phyloP scores from a whole-genome alignment of 2,329 filamentous ascomycete genomes.

The Fusarium sp. region DNA sequence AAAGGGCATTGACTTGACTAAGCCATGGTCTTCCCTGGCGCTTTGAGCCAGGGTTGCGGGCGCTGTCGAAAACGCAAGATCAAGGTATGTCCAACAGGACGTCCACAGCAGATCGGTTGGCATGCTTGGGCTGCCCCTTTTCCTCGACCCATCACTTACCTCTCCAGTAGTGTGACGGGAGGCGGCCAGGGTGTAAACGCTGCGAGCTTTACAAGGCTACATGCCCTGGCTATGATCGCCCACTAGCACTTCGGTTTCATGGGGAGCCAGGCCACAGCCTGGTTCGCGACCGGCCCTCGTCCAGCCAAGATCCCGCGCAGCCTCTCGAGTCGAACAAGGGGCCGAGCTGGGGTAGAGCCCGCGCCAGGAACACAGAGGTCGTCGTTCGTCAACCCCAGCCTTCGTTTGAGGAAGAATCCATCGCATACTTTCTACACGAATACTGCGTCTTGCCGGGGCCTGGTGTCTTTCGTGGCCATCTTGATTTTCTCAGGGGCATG shows the following conservation, averaged over 20 bases:
- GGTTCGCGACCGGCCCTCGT: conserved; percentile 2
- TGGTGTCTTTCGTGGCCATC: conserved; percentile 16
- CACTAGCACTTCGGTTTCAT: conserved; percentile 31
- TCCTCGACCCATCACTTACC: neutral
- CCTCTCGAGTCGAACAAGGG: conserved; percentile 1
- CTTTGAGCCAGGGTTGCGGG: conserved; percentile 24
- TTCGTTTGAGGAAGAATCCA: conserved; percentile 30
- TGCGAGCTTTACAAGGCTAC: conserved; percentile 29
- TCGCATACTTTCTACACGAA: conserved; percentile 24
- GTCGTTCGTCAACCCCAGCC: conserved; percentile 26
- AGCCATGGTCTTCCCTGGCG: conserved; percentile 29
- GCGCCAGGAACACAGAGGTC: neutral
- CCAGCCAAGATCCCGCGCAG: neutral
- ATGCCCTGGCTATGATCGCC: conserved; percentile 33
- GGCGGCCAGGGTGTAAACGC: conserved; percentile 28
- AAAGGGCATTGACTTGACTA: neutral
- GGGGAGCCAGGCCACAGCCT: conserved; percentile 25
- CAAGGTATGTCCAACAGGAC: conserved; percentile 7
- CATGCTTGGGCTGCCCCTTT: neutral
- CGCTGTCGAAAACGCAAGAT: conserved; percentile 32
- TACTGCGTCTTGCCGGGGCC: conserved; percentile 19
- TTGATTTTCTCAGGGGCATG: conserved; percentile 26
- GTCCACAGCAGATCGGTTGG: neutral
- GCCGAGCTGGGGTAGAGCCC: neutral
- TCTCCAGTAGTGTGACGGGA: conserved; percentile 21